These are phyloP conservation scores for Vaccinium darrowii DNA, from an alignment of 148 eudicot genomes.

Conservation along the genomic window DNA sequence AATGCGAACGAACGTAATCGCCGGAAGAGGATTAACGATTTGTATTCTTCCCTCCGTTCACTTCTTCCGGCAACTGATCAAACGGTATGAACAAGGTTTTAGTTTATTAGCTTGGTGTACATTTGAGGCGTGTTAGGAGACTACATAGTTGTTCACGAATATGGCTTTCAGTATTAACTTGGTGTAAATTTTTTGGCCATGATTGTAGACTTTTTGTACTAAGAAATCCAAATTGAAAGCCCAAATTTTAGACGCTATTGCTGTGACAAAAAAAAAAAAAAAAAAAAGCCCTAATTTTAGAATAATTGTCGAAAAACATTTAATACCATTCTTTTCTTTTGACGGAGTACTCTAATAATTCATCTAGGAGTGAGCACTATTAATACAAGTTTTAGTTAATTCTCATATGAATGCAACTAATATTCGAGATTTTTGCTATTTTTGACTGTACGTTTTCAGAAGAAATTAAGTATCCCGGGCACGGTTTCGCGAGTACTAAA, in stretches of 20 bases:
- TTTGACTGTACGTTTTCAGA: constrained; percentile 36
- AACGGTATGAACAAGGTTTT: constrained; percentile 14
- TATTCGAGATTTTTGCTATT: not conserved
- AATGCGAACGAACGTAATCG: constrained; percentile 44
- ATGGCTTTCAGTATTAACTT: too few species aligned
- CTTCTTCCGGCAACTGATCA: constrained; percentile 29
- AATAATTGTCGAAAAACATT: too few species aligned
- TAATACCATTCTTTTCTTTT: too few species aligned
- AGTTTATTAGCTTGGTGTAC: too few species aligned
- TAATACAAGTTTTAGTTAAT: not conserved
- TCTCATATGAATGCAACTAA: not conserved
- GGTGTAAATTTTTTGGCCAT: too few species aligned
- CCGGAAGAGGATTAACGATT: constrained; percentile 31
- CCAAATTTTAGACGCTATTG: too few species aligned
- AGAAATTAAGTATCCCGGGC: constrained; percentile 69
- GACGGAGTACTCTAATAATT: too few species aligned
- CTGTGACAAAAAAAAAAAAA: too few species aligned
- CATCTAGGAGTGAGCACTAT: not conserved
- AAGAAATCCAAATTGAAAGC: too few species aligned
- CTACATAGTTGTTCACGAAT: too few species aligned
- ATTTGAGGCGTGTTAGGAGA: not conserved
- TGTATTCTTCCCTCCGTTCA: constrained; percentile 40
- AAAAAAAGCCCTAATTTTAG: too few species aligned
- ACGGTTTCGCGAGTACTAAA: constrained; percentile 63
- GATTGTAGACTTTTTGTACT: too few species aligned